Evolutionary conservation across 2,329 filamentous ascomycete species (phyloP).

Genomic region (Mollisiaceae sp.): DNA sequence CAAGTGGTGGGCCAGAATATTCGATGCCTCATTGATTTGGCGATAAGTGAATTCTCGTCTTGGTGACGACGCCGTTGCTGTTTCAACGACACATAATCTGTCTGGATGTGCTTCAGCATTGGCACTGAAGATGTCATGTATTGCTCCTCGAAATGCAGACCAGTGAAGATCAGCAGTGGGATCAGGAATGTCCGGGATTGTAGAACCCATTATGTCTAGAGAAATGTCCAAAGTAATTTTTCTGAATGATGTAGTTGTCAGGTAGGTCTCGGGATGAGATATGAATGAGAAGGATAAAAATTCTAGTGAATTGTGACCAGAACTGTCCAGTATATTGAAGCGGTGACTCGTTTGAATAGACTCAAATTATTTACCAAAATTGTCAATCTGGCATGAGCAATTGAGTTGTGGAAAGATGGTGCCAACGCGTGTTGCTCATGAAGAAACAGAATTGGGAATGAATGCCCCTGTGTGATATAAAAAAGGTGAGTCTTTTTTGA

Average conservation of each 20-base stretch:
- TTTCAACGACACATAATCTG: constrained; percentile 71
- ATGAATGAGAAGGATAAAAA: background rate
- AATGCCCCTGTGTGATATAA: too few relatives aligned
- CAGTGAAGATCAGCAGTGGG: constrained; percentile 63
- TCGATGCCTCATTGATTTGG: constrained; percentile 86
- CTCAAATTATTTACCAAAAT: background rate
- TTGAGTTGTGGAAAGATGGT: background rate
- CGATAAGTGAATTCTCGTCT: constrained; percentile 78
- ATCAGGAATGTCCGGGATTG: constrained; percentile 49
- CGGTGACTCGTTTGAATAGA: background rate
- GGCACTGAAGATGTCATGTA: constrained; percentile 62
- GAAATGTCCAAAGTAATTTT: too few relatives aligned
- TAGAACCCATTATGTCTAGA: constrained; percentile 25
- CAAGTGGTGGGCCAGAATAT: constrained; percentile 79
- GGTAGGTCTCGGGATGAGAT: background rate
- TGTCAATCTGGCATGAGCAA: constrained; percentile 3
- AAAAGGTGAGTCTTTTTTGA: too few relatives aligned
- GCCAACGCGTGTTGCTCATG: background rate
- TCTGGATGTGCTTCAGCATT: constrained; percentile 69
- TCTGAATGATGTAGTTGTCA: background rate
- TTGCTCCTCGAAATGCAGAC: constrained; percentile 62
- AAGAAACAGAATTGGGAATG: background rate
- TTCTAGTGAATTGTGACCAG: background rate
- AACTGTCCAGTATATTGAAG: background rate
- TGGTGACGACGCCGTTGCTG: constrained; percentile 55